Base-by-base conservation (phyloP, 1,284 basidiomycete species). In the Cutaneotrichosporon arboriforme region DNA sequence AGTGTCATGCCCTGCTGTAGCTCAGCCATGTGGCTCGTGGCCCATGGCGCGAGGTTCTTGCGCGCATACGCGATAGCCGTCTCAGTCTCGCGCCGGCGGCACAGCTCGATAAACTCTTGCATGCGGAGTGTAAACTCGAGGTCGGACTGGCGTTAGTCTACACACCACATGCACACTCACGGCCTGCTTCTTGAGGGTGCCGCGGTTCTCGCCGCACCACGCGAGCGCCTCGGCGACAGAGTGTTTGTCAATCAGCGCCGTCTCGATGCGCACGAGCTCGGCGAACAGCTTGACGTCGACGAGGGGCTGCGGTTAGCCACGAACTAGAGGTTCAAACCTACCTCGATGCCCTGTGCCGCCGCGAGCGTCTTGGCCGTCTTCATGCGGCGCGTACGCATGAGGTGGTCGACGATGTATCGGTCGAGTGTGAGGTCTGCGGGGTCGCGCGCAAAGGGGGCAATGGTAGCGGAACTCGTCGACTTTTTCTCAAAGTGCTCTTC, bases 151-250 rank as follows among this genome's bases (percentile, higher is more conserved):
- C 2, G 49, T 55, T 18, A 54, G 20, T 13, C n/a, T 31, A 10
- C 8, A 20, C n/a, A 43, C 8, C 12, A 42, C 39, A 33, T 8
- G 23, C 3, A 33, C 26, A 67, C 80, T 59, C 53, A 86, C 91
- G 80, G 89, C 91, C 66, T 86, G 83, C 78, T 97, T 97, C 55
- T 90, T 84, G 52, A 98, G 80, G 8, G 88, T 86, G 26, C 84
- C 82, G 72, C 94, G 89, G 76, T 99, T 97, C 79, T 99, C 96
- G 55, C 83, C 90, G 65, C 93, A 97, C 94, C 94, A 99, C 14
- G 84, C 81, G 40, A 99, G 78, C 5, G 93, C 94, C 71, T 92
- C 87, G 1, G 85, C 78, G 63, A 90, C 91, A 65, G 87, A 87
- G 61, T 89, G 84, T 46, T 77, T 77, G 15, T 78, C 75, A 5